Conservation (phyloP, 148 eudicot species). For the Vaccinium darrowii region DNA sequence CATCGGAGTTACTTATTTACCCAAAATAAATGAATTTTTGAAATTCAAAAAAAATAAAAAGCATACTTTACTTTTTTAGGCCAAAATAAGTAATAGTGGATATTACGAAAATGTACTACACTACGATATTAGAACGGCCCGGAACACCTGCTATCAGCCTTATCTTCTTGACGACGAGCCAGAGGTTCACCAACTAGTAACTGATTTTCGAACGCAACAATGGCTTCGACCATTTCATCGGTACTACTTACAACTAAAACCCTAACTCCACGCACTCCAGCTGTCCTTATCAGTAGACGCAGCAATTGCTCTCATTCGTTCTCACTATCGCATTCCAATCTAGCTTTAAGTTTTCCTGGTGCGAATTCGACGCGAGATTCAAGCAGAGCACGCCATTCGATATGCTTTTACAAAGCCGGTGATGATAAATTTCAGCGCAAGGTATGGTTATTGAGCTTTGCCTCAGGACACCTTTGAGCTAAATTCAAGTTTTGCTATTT, state of each 20-base stretch:
- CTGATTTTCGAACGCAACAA: background rate
- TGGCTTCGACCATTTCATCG: background rate
- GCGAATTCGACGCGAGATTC: slow-evolving; percentile 14
- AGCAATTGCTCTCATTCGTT: background rate
- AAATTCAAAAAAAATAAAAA: too few species aligned
- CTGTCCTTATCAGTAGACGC: slow-evolving; percentile 2
- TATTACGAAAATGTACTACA: too few species aligned
- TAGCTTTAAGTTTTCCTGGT: slow-evolving; percentile 1
- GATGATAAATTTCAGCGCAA: slow-evolving; percentile 30
- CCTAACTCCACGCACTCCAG: slow-evolving; percentile 14
- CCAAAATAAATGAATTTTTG: too few species aligned
- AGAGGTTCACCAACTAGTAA: background rate
- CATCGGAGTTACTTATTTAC: too few species aligned
- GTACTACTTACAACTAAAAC: slow-evolving; percentile 19
- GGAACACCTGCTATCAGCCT: background rate
- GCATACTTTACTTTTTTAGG: too few species aligned
- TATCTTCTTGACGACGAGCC: background rate
- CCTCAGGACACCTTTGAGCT: background rate
- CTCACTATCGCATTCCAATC: slow-evolving; percentile 1
- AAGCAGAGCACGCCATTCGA: slow-evolving; percentile 18
- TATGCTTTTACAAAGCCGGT: slow-evolving; percentile 34
- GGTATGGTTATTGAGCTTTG: slow-evolving; percentile 22
- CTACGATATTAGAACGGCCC: too few species aligned
- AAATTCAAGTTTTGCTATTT: too few species aligned
- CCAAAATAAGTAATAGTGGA: too few species aligned